A percentile compares a stretch with the other conserved stretches of the same genome.
Conservation (phyloP, 306 rosid species). For the Erythrophleum fordii region DNA sequence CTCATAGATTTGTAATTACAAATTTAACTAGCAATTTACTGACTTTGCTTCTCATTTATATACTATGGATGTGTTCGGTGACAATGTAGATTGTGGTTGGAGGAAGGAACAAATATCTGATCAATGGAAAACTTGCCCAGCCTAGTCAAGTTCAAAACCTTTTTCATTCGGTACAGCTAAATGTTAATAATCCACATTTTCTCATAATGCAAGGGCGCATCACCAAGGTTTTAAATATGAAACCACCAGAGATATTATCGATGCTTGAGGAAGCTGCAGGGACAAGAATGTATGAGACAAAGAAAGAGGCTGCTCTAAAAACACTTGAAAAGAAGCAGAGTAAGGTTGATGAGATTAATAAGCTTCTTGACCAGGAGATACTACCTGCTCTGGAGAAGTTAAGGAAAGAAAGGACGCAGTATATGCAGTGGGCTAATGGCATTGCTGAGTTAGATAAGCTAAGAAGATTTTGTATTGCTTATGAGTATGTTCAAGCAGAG, state of each 20-base stretch:
- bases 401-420: constrained; percentile 89
- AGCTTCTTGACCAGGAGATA: constrained; percentile 95
- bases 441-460: constrained; percentile 91
- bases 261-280: constrained; percentile 99
- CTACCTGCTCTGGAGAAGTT: constrained; percentile 96
- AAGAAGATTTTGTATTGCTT: constrained; percentile 86
- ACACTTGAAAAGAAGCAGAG: constrained; percentile 98
- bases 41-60: constrained; percentile 3
- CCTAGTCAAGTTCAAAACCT: constrained; percentile 98
- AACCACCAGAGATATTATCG: constrained; percentile 91
- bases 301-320: constrained; percentile 95
- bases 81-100: constrained; percentile 91
- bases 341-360: constrained; percentile 96
- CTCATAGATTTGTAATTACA: not conserved
- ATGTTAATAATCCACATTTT: constrained; percentile 96
- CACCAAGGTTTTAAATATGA: constrained; percentile 97
- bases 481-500: constrained; percentile 79
- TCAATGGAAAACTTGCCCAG: constrained; percentile 98
- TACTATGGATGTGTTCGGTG: constrained; percentile 30
- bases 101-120: constrained; percentile 92
- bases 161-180: constrained; percentile 96
- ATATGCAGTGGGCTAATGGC: constrained; percentile 99
- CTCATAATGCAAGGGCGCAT: constrained; percentile 99
- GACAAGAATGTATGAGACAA: constrained; percentile 97
- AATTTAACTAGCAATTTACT: not conserved